Evolutionary conservation across 495 filamentous ascomycete genomes (phyloP), one percentile per base, ranked within the genome.

Genomic region (Aspergillus cristatus): DNA sequence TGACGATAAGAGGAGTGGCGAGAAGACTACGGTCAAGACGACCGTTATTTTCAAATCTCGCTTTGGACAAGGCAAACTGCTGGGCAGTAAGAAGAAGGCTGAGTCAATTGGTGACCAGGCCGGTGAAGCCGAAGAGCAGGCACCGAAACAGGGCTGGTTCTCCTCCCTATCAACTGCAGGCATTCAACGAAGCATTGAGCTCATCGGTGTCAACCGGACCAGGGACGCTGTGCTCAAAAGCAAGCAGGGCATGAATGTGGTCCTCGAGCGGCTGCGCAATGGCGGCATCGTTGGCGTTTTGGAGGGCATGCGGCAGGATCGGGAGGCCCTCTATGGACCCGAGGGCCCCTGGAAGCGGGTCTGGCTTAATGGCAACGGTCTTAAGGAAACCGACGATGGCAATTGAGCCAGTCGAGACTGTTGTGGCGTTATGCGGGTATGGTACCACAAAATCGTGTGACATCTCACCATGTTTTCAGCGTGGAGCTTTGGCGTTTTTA

Each of bases 221-320:
- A 72, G 79, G 33, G 82, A 87, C 41, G 84, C 87, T 28, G 67
- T 97, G 38, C 68, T 81, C 38, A 93, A 89, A 54, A 89, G 84
- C 54, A 86, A 88, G 48, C 80, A 96, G 54, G 91, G 93, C 13
- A 96, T 99, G 91, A 84, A 81, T 38, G 77, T 96, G 30, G 90
- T 99, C 12, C 69, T 99, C 16, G 85, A 93, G 58, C 74, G 91
- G 25, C 55, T 97, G 45, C 75, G 91, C 38, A 67, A 71, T 37
- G 85, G 88, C 10, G 84, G 94, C 8, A 76, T 96, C 28, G 82
- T 89, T 17, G 85, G 76, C 14, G 82, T 96, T 13, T 61, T 91
- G 29, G 90, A 95, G 55, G 84, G 84, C 18, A 84, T 90, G 78
- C 71, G 82, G 38, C 63, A 71, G 48, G 85, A 91, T 51, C 63